These are phyloP conservation scores for Kodamaea lidongshanica DNA, from an alignment of 805 yeast genomes.

Conservation along the genomic window DNA sequence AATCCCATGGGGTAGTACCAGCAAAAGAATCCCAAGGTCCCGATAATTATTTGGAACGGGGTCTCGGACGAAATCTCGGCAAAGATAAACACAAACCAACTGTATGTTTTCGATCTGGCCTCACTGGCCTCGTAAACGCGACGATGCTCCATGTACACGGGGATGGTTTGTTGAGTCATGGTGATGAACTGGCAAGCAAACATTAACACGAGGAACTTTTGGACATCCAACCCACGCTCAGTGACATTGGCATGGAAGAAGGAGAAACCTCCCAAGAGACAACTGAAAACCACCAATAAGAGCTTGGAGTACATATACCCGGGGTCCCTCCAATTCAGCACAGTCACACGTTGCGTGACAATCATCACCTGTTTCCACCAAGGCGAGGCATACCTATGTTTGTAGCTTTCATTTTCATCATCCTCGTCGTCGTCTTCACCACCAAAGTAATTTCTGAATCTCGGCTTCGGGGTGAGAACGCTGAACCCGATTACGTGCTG, in stretches of 20 bases:
- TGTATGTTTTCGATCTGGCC: conserved; percentile 63
- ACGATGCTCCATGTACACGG: conserved; percentile 50
- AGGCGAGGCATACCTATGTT: conserved; percentile 26
- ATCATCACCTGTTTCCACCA: conserved; percentile 19
- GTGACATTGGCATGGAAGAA: conserved; percentile 55
- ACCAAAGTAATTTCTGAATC: no score
- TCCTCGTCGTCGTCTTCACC: conserved; percentile 14
- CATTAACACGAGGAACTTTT: conserved; percentile 74
- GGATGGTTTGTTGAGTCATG: conserved; percentile 56
- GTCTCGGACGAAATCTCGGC: conserved; percentile 62
- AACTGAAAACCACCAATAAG: conserved; percentile 46
- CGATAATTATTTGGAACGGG: conserved; percentile 57
- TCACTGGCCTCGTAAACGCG: conserved; percentile 67
- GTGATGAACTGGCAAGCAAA: conserved; percentile 51
- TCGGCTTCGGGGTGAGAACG: no score
- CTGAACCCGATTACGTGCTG: no score
- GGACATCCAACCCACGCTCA: conserved; percentile 44
- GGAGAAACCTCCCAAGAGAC: conserved; percentile 66
- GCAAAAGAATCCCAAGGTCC: conserved; percentile 61
- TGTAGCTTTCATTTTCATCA: conserved; percentile 16
- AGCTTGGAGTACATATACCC: conserved; percentile 50
- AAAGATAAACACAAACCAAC: conserved; percentile 57
- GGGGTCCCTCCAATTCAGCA: conserved; percentile 31
- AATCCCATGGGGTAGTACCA: conserved; percentile 24
- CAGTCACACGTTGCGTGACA: conserved; percentile 28